Evolutionary conservation across 495 filamentous ascomycete genomes (phyloP).

Genomic region (Extremus antarcticus): DNA sequence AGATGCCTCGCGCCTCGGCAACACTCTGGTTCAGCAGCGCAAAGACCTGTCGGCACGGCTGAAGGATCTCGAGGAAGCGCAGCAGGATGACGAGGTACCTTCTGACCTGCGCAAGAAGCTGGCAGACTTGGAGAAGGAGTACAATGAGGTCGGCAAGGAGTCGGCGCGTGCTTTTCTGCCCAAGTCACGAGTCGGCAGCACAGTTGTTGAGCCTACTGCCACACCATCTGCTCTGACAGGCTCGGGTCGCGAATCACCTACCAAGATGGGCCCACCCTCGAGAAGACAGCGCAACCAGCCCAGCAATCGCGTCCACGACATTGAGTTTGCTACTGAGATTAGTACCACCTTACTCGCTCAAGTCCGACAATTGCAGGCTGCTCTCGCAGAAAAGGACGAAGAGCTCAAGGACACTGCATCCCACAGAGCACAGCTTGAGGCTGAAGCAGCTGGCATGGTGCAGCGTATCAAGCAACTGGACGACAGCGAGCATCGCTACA

Average conservation of each 20-base stretch:
- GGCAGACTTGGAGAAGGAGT: conserved; percentile 81
- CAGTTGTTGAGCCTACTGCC: conserved; percentile 46
- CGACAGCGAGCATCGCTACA: conserved; percentile 88
- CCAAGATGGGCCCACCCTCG: conserved; percentile 66
- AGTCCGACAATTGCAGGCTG: conserved; percentile 73
- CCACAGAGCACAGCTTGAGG: conserved; percentile 67
- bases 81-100: conserved; percentile 66
- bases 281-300: conserved; percentile 87
- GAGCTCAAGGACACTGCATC: conserved; percentile 59
- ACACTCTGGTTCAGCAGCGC: conserved; percentile 72
- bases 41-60: conserved; percentile 68
- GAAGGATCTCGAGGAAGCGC: conserved; percentile 59
- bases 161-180: conserved; percentile 82
- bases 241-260: conserved; percentile 77
- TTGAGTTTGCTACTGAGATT: conserved; percentile 93
- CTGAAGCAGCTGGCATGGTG: conserved; percentile 66
- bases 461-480: conserved; percentile 71
- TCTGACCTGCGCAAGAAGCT: conserved; percentile 75
- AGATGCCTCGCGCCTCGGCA: conserved; percentile 80
- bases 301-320: conserved; percentile 73
- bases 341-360: conserved; percentile 82
- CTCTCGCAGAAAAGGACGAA: conserved; percentile 80
- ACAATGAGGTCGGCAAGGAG: conserved; percentile 86
- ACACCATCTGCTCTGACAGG: conserved; percentile 73
- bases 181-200: conserved; percentile 61